Base-by-base conservation (phyloP, 768 basidiomycete genomes). In the Obba rivulosa region DNA sequence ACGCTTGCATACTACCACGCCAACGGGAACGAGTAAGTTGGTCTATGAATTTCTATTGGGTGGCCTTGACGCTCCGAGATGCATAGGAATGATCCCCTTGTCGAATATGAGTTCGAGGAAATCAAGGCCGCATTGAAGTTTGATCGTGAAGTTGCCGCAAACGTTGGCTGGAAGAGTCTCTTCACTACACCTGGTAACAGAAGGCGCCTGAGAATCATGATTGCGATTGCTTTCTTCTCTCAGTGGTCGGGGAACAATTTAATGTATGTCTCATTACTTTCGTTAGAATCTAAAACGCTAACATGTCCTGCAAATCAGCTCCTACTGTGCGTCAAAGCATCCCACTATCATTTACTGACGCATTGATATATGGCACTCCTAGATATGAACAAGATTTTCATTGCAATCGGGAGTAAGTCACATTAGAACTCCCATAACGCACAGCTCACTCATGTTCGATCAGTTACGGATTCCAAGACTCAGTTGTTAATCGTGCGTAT, bases 101-200 rank as follows among this genome's bases (percentile, higher is more conserved):
- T 83, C 1, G 69, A 76, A 53, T 80, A 76, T 58, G 80, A 82
- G 58, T 81, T 78, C 53, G 72, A 77, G 53, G 82, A 84, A 63
- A 85, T 85, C 67, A 80, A 78, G 58, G 71, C 77, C 21, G 79
- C 79, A 5, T 62, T 75, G 34, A 66, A 63, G 3, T 65, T 75
- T 38, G 73, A 72, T 57, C 67, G 66, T 40, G 67, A 66, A 31
- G 65, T 71, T 20, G 66, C 69, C 22, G 49, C 66, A 9, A 58
- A 70, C 34, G 63, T 75, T 17, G 73, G 74, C 18, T 81, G 80
- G 80, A 79, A 74, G 59, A 72, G 81, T 8, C 75, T 92, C 57
- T 43, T 81, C 60, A 73, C 64, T 59, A 75, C 67, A 10, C 65
- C 63, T 4, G 81, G 79, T 8, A 83, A 83, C 63, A 65, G 72